phyloP scores from a whole-genome alignment of 1,284 basidiomycete species.

The Ceratobasidium sp. region DNA sequence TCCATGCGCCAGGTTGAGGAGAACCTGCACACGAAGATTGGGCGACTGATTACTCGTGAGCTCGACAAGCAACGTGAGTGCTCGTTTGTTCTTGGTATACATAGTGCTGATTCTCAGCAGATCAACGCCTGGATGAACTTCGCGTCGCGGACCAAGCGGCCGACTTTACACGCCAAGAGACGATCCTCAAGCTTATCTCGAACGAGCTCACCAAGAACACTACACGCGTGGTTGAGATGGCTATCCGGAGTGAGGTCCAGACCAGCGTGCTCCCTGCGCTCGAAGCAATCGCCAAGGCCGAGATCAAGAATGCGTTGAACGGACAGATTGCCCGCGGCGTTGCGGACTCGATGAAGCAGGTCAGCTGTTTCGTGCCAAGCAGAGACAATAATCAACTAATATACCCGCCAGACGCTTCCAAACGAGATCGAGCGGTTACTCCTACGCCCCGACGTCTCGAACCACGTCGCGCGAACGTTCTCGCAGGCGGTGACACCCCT shows the following conservation, averaged over 20 bases:
- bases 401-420: slow-evolving; percentile 64
- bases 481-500: slow-evolving; percentile 68
- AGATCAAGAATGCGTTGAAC: slow-evolving; percentile 74
- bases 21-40: slow-evolving; percentile 72
- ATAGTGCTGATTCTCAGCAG: slow-evolving; percentile 53
- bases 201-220: slow-evolving; percentile 83
- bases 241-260: slow-evolving; percentile 79
- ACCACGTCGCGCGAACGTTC: slow-evolving; percentile 73
- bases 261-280: slow-evolving; percentile 78
- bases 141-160: slow-evolving; percentile 74
- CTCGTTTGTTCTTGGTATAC: slow-evolving; percentile 29
- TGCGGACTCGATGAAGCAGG: slow-evolving; percentile 73
- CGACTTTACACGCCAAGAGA: slow-evolving; percentile 81
- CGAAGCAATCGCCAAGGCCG: slow-evolving; percentile 75
- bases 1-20: slow-evolving; percentile 68
- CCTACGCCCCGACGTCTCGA: slow-evolving; percentile 73
- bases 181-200: slow-evolving; percentile 82
- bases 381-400: not conserved
- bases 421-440: slow-evolving; percentile 76
- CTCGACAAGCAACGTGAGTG: slow-evolving; percentile 81
- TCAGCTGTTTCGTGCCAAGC: slow-evolving; percentile 52
- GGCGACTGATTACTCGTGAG: slow-evolving; percentile 76
- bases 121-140: slow-evolving; percentile 78
- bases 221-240: slow-evolving; percentile 80
- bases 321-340: slow-evolving; percentile 75